Evolutionary conservation across 352 stramenopile species (phyloP).

Genomic region (Phytophthora sp.): DNA sequence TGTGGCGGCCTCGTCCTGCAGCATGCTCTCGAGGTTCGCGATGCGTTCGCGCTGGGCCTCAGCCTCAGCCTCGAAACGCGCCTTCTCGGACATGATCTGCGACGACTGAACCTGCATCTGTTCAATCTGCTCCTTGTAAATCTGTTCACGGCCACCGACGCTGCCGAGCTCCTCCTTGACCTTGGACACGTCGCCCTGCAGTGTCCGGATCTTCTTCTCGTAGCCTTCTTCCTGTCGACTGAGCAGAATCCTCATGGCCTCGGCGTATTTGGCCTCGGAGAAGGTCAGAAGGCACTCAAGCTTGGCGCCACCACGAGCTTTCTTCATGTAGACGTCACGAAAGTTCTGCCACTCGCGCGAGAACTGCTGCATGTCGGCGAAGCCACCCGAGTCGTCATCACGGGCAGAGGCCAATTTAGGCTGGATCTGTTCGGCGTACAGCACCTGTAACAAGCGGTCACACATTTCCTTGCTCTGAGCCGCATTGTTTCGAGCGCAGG

Average conservation of each 20-base stretch:
- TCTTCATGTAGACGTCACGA: constrained; percentile 73
- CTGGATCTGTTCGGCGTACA: constrained; percentile 85
- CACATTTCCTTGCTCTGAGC: constrained; percentile 79
- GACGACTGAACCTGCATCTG: constrained; percentile 81
- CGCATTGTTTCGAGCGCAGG: constrained; percentile 51
- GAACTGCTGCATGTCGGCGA: constrained; percentile 85
- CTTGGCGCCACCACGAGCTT: constrained; percentile 75
- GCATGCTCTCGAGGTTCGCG: constrained; percentile 62
- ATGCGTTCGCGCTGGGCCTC: constrained; percentile 77
- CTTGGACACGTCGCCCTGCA: constrained; percentile 75
- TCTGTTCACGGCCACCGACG: constrained; percentile 78
- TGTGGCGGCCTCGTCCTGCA: constrained; percentile 64
- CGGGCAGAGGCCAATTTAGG: constrained; percentile 64
- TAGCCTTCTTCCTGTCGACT: constrained; percentile 85
- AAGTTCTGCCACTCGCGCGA: constrained; percentile 72
- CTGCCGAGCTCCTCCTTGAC: constrained; percentile 87
- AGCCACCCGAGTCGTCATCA: constrained; percentile 57
- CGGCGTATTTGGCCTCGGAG: constrained; percentile 79
- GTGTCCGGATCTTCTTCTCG: constrained; percentile 82
- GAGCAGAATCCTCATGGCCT: constrained; percentile 84
- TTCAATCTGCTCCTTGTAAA: constrained; percentile 90
- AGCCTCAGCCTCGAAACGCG: constrained; percentile 65
- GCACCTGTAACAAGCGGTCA: constrained; percentile 75
- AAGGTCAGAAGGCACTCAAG: constrained; percentile 78
- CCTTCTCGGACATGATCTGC: constrained; percentile 79